Percentiles rank a stretch among this genome's conserved stretches.
Conservation (phyloP, 2,329 filamentous ascomycete genomes). For the Tolypocladium amazonense region DNA sequence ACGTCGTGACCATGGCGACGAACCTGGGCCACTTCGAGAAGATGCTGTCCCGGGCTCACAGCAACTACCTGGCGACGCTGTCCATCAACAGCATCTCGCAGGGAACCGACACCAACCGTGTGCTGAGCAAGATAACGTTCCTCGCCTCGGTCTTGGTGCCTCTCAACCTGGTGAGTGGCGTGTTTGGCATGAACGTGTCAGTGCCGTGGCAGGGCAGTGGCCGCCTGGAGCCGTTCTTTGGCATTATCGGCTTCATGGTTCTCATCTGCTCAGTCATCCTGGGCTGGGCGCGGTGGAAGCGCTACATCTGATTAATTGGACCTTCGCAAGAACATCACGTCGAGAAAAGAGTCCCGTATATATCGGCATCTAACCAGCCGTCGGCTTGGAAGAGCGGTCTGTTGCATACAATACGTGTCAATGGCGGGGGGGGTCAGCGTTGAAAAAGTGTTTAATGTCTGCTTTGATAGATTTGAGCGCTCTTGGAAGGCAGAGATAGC, state of each 20-base stretch:
- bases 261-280: slow-evolving; percentile 38
- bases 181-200: slow-evolving; percentile 80
- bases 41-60: slow-evolving; percentile 87
- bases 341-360: neutral
- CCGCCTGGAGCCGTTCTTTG: slow-evolving; percentile 43
- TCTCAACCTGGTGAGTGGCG: slow-evolving; percentile 79
- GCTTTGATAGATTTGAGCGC: neutral
- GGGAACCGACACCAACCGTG: slow-evolving; percentile 78
- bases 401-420: neutral
- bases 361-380: neutral
- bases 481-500: neutral
- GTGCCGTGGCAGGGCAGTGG: slow-evolving; percentile 52
- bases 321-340: neutral
- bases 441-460: neutral
- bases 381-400: neutral
- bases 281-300: slow-evolving; percentile 31
- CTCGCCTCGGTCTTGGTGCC: slow-evolving; percentile 93
- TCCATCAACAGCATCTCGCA: slow-evolving; percentile 85
- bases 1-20: slow-evolving; percentile 98
- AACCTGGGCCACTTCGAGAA: slow-evolving; percentile 95
- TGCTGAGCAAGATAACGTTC: slow-evolving; percentile 90
- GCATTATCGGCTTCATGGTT: slow-evolving; percentile 41
- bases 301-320: slow-evolving; percentile 29
- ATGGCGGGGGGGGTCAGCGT: neutral
- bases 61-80: slow-evolving; percentile 91